Percentiles rank a stretch among this genome's conserved stretches.
Conservation (phyloP, 805 yeast genomes). For the Saturnispora diversa region DNA sequence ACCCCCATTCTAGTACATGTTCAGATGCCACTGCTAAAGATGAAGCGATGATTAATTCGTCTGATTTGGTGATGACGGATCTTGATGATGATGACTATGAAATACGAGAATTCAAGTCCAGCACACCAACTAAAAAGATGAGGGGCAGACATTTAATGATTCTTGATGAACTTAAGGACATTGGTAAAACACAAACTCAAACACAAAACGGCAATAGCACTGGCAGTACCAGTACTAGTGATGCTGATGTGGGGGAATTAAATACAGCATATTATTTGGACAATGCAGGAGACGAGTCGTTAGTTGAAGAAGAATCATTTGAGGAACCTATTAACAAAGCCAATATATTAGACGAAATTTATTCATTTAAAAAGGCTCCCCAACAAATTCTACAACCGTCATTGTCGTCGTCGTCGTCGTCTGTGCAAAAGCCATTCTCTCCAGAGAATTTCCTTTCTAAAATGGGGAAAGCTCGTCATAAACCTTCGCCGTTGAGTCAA, state of each 20-base stretch:
- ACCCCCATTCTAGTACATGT: neutral
- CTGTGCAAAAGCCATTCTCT: neutral
- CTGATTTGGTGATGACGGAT: constrained; percentile 11
- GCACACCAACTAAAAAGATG: constrained; percentile 8
- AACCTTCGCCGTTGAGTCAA: constrained; percentile 12
- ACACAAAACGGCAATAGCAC: too few species aligned
- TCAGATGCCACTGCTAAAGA: neutral
- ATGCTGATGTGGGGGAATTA: constrained; percentile 18
- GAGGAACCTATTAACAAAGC: constrained; percentile 11
- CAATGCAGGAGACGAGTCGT: neutral
- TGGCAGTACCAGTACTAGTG: constrained; percentile 21
- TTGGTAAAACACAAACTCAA: too few species aligned
- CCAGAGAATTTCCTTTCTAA: constrained; percentile 12
- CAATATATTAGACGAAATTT: constrained; percentile 15
- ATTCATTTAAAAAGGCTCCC: constrained; percentile 9
- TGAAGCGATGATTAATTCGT: constrained; percentile 1
- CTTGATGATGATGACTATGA: constrained; percentile 8
- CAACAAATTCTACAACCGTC: neutral
- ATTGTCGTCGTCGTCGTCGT: too few species aligned
- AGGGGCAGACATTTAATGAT: constrained; percentile 1
- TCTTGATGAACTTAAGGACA: constrained; percentile 6
- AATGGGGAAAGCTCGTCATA: constrained; percentile 1
- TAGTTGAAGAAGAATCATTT: neutral
- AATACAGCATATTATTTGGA: constrained; percentile 14
- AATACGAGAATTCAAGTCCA: constrained; percentile 1